These are phyloP conservation scores for Lactarius psammicola DNA, from an alignment of 768 basidiomycete genomes.

Conservation along the genomic window DNA sequence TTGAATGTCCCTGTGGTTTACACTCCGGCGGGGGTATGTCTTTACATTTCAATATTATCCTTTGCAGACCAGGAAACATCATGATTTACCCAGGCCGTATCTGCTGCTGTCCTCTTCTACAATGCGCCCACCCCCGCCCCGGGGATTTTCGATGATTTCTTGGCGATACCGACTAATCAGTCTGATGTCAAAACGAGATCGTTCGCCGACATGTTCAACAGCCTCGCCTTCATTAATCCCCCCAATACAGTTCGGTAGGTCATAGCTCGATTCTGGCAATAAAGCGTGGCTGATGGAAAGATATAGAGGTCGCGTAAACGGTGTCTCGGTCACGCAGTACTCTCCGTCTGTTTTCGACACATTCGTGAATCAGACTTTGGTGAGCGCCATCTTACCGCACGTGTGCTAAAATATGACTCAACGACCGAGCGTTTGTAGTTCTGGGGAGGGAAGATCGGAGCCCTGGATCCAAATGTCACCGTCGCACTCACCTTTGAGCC, in stretches of 20 bases:
- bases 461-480: background rate
- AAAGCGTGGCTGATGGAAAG: background rate
- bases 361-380: background rate
- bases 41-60: background rate
- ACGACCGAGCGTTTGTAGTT: background rate
- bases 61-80: background rate
- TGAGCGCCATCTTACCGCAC: background rate
- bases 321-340: conserved; percentile 4
- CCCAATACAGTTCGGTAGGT: background rate
- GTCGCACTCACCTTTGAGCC: background rate
- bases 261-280: background rate
- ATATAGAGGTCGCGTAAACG: background rate
- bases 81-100: background rate
- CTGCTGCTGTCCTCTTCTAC: background rate
- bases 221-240: background rate
- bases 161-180: conserved; percentile 16
- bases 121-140: background rate
- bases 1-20: background rate
- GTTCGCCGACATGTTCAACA: background rate
- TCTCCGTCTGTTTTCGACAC: background rate
- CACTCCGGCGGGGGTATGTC: background rate
- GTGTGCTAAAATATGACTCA: background rate
- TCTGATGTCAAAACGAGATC: conserved; percentile 7
- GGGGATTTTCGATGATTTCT: conserved; percentile 27
- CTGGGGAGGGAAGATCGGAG: background rate